These are phyloP conservation scores for Lumnitzera littorea DNA, from an alignment of 345 rosid species.

Conservation along the genomic window DNA sequence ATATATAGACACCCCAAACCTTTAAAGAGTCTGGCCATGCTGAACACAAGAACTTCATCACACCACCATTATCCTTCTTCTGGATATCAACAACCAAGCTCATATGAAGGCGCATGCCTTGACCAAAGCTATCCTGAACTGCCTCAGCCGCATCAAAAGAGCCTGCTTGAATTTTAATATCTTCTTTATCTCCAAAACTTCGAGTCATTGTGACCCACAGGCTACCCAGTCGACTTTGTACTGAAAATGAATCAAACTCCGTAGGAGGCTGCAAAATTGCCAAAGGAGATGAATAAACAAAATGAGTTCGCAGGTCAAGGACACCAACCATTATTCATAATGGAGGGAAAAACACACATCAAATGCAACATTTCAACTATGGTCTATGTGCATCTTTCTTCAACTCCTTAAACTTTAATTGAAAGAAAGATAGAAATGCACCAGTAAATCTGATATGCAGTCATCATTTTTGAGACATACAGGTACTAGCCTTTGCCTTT, in stretches of 20 bases:
- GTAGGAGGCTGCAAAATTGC: slow-evolving; percentile 32
- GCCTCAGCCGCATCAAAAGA: slow-evolving; percentile 57
- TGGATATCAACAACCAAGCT: slow-evolving; percentile 47
- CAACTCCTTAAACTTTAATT: no score
- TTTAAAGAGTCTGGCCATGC: slow-evolving; percentile 62
- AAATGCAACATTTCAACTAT: no score
- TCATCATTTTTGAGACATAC: no score
- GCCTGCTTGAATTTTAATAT: slow-evolving; percentile 47
- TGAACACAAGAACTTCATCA: slow-evolving; percentile 48
- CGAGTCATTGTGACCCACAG: slow-evolving; percentile 49
- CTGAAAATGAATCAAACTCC: slow-evolving; percentile 43
- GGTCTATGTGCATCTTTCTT: no score
- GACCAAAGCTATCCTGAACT: slow-evolving; percentile 41
- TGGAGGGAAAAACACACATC: no score
- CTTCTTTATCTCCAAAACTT: slow-evolving; percentile 32
- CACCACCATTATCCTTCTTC: slow-evolving; percentile 26
- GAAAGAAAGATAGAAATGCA: no score
- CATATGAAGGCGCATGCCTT: slow-evolving; percentile 43
- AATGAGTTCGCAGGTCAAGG: no score
- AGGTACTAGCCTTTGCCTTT: no score
- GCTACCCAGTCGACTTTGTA: slow-evolving; percentile 50
- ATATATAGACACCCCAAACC: slow-evolving; percentile 49
- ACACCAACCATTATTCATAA: no score
- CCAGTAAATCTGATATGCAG: no score
- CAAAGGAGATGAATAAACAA: background rate